A percentile compares a stretch with the other conserved stretches of the same genome.
Conservation (phyloP, 2,329 filamentous ascomycete genomes). For the Cryphonectria carpinicola region DNA sequence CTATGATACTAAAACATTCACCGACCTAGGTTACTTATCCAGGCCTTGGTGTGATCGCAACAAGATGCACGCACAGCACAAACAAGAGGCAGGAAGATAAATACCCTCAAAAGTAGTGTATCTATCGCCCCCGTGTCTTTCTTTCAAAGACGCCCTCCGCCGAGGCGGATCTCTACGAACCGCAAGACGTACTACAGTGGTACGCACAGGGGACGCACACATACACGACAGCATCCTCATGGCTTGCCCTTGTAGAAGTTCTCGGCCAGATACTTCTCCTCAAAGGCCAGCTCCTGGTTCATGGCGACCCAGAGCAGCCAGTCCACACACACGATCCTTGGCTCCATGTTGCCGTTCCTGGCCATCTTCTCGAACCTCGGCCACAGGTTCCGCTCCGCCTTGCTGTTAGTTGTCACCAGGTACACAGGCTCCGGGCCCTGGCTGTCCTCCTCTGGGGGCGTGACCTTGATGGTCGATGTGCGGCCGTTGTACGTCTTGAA, state of each 20-base stretch:
- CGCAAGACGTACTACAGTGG: neutral
- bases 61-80: neutral
- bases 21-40: neutral
- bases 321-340: conserved; percentile 80
- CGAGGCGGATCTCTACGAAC: neutral
- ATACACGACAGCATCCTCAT: neutral
- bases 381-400: conserved; percentile 77
- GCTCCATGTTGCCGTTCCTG: conserved; percentile 74
- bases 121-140: neutral
- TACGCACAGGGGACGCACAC: neutral
- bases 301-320: conserved; percentile 92
- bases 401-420: conserved; percentile 71
- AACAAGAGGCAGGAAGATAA: neutral
- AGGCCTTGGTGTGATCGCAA: neutral
- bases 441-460: conserved; percentile 63
- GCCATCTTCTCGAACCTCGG: conserved; percentile 80
- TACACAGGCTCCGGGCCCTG: conserved; percentile 75
- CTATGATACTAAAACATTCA: neutral
- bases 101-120: neutral
- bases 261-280: conserved; percentile 62
- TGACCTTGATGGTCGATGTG: conserved; percentile 68
- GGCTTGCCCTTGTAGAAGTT: conserved; percentile 44
- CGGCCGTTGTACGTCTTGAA: conserved; percentile 79
- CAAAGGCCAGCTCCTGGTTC: conserved; percentile 77
- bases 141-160: neutral